Base-by-base conservation (phyloP, 2,329 filamentous ascomycete genomes). In the Emmonsia crescens region DNA sequence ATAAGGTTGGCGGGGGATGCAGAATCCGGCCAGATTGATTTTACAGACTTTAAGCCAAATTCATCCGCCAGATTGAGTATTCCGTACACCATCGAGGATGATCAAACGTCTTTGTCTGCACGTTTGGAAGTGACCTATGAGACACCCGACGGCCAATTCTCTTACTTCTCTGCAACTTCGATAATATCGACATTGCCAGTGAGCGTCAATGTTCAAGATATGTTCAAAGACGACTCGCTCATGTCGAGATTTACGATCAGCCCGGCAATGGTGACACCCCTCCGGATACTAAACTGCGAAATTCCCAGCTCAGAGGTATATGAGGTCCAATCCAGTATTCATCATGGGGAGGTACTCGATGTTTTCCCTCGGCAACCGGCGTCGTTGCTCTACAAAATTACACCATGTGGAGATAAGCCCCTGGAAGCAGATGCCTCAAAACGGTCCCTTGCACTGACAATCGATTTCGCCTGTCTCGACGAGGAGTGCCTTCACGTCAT, bases 161-260 rank as follows among this genome's bases (percentile, higher is more conserved):
- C 81, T 60, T 88, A 87, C 70, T 82, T 84, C 19, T 83, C 82
- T 19, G 80, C 81, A 8, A 82, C 83, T 24, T 83, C 80, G 3
- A 80, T 95, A 24, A 82, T 86, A 2, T 87, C 94, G 1, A 83
- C 88, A 0, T 79, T 99, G 4, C 89, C 91, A 0, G 80, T 99
- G 3, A 92, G 93, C 2, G 94, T 99, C 64, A 97, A 97, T 66
- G 94, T 99, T 5, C 92, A 97, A 69, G 94, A 99, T 68, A 85
- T 95, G 33, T 97, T 97, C 79, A 96, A 96, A 71, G 85, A 90
- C 65, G 78, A 85, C 8, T 82, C 85, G 0, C 80, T 97, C 0
- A 94, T 94, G 70, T 96, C 92, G 0, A 87, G 88, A 10, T 99
- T 99, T 72, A 96, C 89, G 16, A 87, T 99, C 59, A 91, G 90